Evolutionary conservation across 2,329 filamentous ascomycete species (phyloP), one percentile per base, ranked within the genome.

Genomic region (Xylaria sp.): DNA sequence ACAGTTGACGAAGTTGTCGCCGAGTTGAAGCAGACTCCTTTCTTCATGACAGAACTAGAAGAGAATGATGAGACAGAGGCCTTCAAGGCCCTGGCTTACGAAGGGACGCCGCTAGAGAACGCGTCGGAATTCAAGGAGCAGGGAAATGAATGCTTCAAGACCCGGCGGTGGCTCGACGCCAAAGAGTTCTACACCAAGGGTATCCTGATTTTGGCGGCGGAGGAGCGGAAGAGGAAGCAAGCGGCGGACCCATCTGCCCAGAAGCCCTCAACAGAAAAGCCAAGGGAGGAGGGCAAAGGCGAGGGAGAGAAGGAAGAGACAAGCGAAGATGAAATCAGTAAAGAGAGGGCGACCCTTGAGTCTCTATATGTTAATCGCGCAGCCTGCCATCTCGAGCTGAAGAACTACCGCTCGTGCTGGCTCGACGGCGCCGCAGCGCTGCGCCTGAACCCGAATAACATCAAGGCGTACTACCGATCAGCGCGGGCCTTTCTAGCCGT

Each of bases 1-100:
- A 82, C 83, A 4, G 76, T 82, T 2, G 83, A 85, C 37, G 84
- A 87, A 69, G 80, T 87, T 33, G 74, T 83, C 58, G 81, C 81
- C 9, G 85, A 87, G 49, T 76, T 87, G 41, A 85, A 86, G 74
- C 81, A 81, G 73, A 85, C 81, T 31, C 95, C 95, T 6, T 84
- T 99, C 37, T 99, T 99, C 82, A 99, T 99, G 95, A 98, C 93
- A 29, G 89, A 91, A 68, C 83, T 97, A 33, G 91, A 91, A 70
- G 90, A 96, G 66, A 97, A 97, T 72, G 82, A 90, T 64, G 88
- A 91, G 68, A 82, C 97, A 0, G 93, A 96, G 70, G 96, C 95
- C 0, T 83, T 99, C 62, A 90, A 91, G 73, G 94, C 95, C 0
- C 81, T 99, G 38, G 92, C 92, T 29, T 97, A 97, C 74, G 95